These are phyloP conservation scores for Fomitopsis pinicola DNA, from an alignment of 1,284 basidiomycete species.

Conservation along the genomic window DNA sequence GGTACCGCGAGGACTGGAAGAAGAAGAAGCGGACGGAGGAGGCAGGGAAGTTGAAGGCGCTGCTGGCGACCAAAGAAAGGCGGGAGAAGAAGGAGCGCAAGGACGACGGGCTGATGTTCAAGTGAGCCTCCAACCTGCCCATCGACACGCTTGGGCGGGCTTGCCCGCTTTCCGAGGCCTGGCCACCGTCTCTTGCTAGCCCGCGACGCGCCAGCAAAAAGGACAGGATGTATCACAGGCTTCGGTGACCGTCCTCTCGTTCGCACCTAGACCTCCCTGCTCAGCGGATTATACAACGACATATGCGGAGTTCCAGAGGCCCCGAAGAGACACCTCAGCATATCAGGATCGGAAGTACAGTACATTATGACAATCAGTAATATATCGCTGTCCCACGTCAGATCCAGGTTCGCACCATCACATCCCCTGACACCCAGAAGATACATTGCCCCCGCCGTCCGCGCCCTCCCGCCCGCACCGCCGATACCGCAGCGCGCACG, in stretches of 20 bases:
- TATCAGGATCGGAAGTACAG: neutral
- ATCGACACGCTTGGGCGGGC: neutral
- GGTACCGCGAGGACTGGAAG: constrained; percentile 39
- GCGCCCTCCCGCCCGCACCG: neutral
- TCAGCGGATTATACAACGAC: neutral
- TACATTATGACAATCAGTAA: neutral
- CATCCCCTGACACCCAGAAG: neutral
- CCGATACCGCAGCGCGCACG: neutral
- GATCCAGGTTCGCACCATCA: neutral
- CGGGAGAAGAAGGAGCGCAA: constrained; percentile 5
- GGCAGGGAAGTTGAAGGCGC: constrained; percentile 24
- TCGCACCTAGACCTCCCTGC: too few relatives aligned
- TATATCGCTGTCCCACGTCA: neutral
- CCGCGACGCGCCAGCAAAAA: too few relatives aligned
- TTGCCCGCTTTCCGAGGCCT: too few relatives aligned
- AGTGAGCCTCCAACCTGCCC: neutral
- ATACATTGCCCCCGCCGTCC: neutral
- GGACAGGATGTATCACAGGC: too few relatives aligned
- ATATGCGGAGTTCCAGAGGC: neutral
- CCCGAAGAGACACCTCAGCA: neutral
- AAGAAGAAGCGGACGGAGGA: constrained; percentile 39
- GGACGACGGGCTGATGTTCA: constrained; percentile 2
- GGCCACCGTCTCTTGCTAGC: too few relatives aligned
- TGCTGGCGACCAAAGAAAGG: constrained; percentile 19
- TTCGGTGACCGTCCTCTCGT: too few relatives aligned